Evolutionary conservation across 1,284 basidiomycete species (phyloP).

Genomic region (Ceratobasidium sp.): DNA sequence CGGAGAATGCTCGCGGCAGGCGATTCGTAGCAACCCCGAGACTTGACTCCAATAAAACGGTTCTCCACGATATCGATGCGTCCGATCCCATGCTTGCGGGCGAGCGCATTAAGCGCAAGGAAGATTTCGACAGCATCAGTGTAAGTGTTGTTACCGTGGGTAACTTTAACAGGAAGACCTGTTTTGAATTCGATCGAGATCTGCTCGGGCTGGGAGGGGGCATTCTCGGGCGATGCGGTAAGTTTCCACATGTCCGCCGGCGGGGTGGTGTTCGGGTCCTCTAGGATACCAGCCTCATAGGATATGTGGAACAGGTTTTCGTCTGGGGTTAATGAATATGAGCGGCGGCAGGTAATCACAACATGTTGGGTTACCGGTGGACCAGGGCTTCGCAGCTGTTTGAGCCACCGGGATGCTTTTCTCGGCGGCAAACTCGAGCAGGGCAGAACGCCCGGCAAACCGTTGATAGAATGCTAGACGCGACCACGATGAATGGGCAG

Average conservation of each 20-base stretch:
- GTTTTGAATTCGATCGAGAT: conserved; percentile 85
- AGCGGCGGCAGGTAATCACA: not conserved
- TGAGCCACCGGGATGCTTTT: conserved; percentile 94
- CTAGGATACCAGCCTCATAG: conserved; percentile 98
- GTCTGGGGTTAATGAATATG: conserved; percentile 56
- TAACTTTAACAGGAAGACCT: conserved; percentile 86
- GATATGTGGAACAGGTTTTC: conserved; percentile 99
- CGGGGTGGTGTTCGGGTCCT: conserved; percentile 94
- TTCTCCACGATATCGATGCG: conserved; percentile 99
- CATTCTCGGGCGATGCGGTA: conserved; percentile 82
- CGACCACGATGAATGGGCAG: not conserved
- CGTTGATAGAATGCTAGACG: conserved; percentile 90
- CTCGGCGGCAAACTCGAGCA: conserved; percentile 88
- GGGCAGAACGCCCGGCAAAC: conserved; percentile 92
- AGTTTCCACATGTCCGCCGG: conserved; percentile 99
- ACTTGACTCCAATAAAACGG: conserved; percentile 99
- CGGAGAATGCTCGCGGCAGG: conserved; percentile 96
- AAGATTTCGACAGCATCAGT: conserved; percentile 97
- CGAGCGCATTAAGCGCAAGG: conserved; percentile 88
- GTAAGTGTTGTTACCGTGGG: conserved; percentile 58
- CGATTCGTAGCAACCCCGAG: conserved; percentile 97
- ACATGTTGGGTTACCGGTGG: conserved; percentile 63
- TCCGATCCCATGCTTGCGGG: conserved; percentile 93
- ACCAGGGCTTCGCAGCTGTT: conserved; percentile 98
- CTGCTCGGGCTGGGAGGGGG: conserved; percentile 80